A percentile compares a stretch with the other conserved stretches of the same genome.
phyloP scores from a whole-genome alignment of 306 rosid genomes.

The Cyclanthera cordifolia region DNA sequence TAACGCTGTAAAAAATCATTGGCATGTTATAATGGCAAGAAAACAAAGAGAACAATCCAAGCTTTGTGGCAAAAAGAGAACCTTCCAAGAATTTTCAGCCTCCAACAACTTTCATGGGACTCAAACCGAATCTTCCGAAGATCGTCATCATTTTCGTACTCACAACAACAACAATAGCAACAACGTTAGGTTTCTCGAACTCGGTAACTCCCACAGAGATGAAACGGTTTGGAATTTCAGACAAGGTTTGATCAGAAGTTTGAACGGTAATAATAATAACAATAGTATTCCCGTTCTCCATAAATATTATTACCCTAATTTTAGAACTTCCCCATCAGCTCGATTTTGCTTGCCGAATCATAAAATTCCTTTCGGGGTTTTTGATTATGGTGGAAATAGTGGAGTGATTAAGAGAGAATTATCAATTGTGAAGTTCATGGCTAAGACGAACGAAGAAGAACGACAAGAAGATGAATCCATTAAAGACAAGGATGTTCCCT shows the following conservation, averaged over 20 bases:
- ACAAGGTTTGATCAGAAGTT: neutral
- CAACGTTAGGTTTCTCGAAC: neutral
- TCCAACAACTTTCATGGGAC: neutral
- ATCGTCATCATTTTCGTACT: neutral
- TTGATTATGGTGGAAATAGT: slow-evolving; percentile 2
- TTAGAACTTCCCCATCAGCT: neutral
- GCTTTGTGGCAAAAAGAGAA: slow-evolving; percentile 39
- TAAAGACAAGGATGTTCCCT: slow-evolving; percentile 37
- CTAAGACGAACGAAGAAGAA: slow-evolving; percentile 13
- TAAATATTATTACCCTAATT: neutral
- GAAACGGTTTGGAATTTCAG: slow-evolving; percentile 1
- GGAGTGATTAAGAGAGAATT: neutral
- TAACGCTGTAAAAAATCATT: slow-evolving; percentile 92
- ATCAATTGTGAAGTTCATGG: slow-evolving; percentile 13
- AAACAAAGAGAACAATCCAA: slow-evolving; percentile 84
- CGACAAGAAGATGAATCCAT: slow-evolving; percentile 19
- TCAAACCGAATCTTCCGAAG: neutral
- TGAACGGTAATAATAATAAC: neutral
- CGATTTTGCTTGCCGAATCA: neutral
- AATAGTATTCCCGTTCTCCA: neutral
- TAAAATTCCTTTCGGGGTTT: slow-evolving; percentile 4
- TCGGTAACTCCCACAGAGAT: neutral
- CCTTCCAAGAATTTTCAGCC: slow-evolving; percentile 28
- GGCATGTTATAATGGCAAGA: slow-evolving; percentile 97
- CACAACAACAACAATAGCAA: neutral